Conservation (phyloP, 768 basidiomycete species). For the Auricularia auricula-judae region DNA sequence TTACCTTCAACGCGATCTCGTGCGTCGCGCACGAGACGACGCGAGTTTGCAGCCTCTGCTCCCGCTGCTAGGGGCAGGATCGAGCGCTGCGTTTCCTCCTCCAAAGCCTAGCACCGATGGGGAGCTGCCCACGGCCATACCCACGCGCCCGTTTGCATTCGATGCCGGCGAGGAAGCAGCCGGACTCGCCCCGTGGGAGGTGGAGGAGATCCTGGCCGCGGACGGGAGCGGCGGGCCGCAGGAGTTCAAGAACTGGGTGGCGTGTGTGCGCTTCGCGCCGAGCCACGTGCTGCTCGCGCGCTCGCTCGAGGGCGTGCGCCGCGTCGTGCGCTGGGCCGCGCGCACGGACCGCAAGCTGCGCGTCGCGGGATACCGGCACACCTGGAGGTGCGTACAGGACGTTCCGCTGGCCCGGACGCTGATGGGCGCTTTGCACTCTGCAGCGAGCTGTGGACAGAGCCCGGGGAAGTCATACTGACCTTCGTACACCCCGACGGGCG, state of each 20-base stretch:
- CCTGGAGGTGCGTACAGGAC: not conserved
- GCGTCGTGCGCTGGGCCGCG: slow-evolving; percentile 1
- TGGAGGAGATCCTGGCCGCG: not conserved
- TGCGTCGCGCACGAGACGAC: not conserved
- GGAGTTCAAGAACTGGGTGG: slow-evolving; percentile 5
- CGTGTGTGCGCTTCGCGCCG: not conserved
- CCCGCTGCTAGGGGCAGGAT: not conserved
- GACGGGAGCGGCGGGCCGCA: not conserved
- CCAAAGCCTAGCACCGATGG: not conserved
- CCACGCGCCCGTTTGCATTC: not conserved
- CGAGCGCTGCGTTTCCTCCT: not conserved
- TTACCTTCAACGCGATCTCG: not conserved
- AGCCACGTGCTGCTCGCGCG: slow-evolving; percentile 1
- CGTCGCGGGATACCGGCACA: slow-evolving; percentile 4
- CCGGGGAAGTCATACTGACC: slow-evolving; percentile 1
- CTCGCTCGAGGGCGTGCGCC: not conserved
- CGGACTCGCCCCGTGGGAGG: slow-evolving; percentile 4
- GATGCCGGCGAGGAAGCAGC: not conserved
- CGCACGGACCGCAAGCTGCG: not conserved
- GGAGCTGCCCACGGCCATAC: not conserved
- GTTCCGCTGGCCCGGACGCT: too few relatives aligned
- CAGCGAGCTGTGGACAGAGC: not conserved
- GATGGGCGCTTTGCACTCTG: too few relatives aligned
- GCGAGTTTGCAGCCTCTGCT: not conserved
- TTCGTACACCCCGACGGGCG: slow-evolving; percentile 2